A percentile compares a stretch with the other conserved stretches of the same genome.
These are phyloP conservation scores for Scalesia atractyloides DNA, from an alignment of 129 eudicot species.

Conservation along the genomic window DNA sequence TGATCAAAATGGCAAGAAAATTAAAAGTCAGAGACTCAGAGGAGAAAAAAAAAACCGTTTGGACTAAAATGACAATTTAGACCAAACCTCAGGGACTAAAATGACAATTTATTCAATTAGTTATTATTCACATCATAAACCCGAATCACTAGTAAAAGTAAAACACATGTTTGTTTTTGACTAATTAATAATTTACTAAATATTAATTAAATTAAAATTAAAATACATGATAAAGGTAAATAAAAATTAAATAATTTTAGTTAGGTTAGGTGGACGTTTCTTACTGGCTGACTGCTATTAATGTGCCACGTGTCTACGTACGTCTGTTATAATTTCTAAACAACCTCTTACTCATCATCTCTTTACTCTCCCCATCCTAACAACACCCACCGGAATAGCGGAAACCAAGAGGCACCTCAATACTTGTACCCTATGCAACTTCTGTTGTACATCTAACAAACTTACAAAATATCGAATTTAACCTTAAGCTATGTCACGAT, in stretches of 20 bases:
- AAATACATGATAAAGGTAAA: neutral
- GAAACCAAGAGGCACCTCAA: neutral
- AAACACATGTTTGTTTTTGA: neutral
- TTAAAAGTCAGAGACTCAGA: too few species aligned
- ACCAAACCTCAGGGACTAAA: too few species aligned
- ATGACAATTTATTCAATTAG: too few species aligned
- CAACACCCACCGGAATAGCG: neutral
- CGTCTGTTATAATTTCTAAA: neutral
- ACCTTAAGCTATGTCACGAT: too few species aligned
- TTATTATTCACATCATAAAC: too few species aligned
- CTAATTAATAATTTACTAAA: neutral
- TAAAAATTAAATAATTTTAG: neutral
- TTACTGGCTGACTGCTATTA: neutral
- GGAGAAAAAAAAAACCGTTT: too few species aligned
- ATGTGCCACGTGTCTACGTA: constrained; percentile 22
- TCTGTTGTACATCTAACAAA: constrained; percentile 19
- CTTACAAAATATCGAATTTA: neutral
- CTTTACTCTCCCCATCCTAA: constrained; percentile 1
- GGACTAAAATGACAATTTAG: too few species aligned
- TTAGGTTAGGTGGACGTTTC: neutral
- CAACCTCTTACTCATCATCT: constrained; percentile 23
- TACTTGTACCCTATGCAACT: constrained; percentile 26
- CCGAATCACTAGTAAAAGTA: too few species aligned
- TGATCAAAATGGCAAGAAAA: too few species aligned
- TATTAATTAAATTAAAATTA: neutral